Conservation (phyloP, 371 early-diverging fungal species). For the Mucor mucedo region DNA sequence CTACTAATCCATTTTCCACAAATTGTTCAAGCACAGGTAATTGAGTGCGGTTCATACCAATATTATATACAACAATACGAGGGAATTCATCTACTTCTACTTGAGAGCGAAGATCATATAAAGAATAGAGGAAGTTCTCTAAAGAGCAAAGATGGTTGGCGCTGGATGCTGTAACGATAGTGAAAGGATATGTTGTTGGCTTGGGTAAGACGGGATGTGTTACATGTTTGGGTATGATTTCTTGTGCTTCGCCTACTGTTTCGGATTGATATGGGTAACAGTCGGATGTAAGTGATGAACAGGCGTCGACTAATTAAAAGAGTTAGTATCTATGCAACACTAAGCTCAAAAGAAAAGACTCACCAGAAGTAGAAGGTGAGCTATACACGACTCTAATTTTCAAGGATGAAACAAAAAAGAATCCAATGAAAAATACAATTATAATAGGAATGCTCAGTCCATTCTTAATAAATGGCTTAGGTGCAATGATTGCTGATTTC, state of each 20-base stretch:
- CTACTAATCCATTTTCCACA: slow-evolving; percentile 34
- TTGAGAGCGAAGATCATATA: slow-evolving; percentile 37
- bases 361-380: slow-evolving; percentile 7
- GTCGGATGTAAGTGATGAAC: neutral
- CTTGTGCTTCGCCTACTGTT: slow-evolving; percentile 3
- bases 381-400: slow-evolving; percentile 28
- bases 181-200: slow-evolving; percentile 34
- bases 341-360: neutral
- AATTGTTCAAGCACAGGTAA: slow-evolving; percentile 34
- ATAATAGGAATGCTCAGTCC: slow-evolving; percentile 18
- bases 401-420: slow-evolving; percentile 30
- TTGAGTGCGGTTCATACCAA: slow-evolving; percentile 39
- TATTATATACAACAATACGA: slow-evolving; percentile 42
- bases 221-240: slow-evolving; percentile 12
- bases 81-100: slow-evolving; percentile 32
- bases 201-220: slow-evolving; percentile 16
- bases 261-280: slow-evolving; percentile 8
- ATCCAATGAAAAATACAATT: slow-evolving; percentile 18
- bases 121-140: slow-evolving; percentile 55
- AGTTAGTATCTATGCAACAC: neutral
- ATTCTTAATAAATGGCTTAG: slow-evolving; percentile 11
- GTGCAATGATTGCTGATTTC: slow-evolving; percentile 1
- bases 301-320: neutral
- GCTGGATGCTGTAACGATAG: slow-evolving; percentile 62
- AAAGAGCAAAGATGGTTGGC: slow-evolving; percentile 63